A percentile compares a stretch with the other conserved stretches of the same genome.
Evolutionary conservation across 1,139 yeast species (phyloP).

Genomic region (Suhomyces chickasaworum): DNA sequence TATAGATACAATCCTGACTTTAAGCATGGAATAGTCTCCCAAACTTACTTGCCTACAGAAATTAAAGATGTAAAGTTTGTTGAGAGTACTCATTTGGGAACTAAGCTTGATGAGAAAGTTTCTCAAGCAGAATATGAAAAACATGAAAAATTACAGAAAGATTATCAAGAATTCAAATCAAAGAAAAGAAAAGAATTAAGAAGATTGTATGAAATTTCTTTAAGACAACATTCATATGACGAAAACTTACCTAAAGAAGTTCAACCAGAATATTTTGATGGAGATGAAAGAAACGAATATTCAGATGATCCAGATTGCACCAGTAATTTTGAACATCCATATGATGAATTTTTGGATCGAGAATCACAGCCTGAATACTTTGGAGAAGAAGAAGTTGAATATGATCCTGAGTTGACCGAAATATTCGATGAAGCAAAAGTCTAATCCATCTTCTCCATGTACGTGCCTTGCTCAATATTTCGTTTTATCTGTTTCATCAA

Average conservation of each 20-base stretch:
- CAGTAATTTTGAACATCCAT: conserved; percentile 37
- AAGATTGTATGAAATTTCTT: neutral
- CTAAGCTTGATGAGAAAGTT: conserved; percentile 30
- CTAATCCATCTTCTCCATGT: neutral
- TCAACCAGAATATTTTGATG: conserved; percentile 45
- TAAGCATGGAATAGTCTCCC: conserved; percentile 69
- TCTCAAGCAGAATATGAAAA: conserved; percentile 22
- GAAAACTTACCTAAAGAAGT: conserved; percentile 40
- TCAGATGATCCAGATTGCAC: conserved; percentile 42
- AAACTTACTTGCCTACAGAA: conserved; percentile 66
- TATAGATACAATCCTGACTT: conserved; percentile 88
- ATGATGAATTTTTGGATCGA: conserved; percentile 35
- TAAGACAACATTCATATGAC: conserved; percentile 28
- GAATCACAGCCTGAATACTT: conserved; percentile 30
- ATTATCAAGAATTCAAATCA: conserved; percentile 8
- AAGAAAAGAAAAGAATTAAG: conserved; percentile 10
- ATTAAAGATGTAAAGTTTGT: conserved; percentile 35
- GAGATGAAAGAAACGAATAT: conserved; percentile 32
- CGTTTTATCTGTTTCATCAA: neutral
- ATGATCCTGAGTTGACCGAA: conserved; percentile 15
- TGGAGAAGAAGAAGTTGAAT: conserved; percentile 11
- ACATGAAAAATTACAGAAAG: conserved; percentile 19
- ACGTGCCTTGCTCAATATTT: neutral
- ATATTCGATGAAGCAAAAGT: neutral
- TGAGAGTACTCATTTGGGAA: conserved; percentile 43